These are phyloP conservation scores for Fusarium floridanum DNA, from an alignment of 2,329 filamentous ascomycete species.

Conservation along the genomic window DNA sequence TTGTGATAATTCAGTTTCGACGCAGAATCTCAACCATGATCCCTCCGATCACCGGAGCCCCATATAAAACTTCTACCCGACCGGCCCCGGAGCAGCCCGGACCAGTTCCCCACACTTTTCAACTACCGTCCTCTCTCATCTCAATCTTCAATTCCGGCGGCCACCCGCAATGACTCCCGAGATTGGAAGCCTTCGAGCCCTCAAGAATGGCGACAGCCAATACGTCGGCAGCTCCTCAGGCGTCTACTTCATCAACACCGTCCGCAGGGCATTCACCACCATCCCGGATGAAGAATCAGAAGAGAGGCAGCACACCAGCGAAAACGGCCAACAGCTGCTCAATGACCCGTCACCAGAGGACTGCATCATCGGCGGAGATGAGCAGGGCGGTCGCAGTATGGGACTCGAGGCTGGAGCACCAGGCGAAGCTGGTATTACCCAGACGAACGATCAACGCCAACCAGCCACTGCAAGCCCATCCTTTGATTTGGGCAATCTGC, in stretches of 20 bases:
- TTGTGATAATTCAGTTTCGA: not conserved
- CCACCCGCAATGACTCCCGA: not conserved
- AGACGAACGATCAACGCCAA: not conserved
- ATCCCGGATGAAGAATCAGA: slow-evolving; percentile 23
- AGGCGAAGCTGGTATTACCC: not conserved
- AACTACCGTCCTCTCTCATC: not conserved
- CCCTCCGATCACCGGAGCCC: not conserved
- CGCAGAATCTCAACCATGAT: not conserved
- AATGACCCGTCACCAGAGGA: slow-evolving; percentile 19
- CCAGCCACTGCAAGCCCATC: not conserved
- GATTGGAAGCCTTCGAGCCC: slow-evolving; percentile 25
- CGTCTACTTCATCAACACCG: slow-evolving; percentile 67
- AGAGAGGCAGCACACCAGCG: not conserved
- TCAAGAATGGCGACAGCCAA: slow-evolving; percentile 53
- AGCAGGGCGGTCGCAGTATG: slow-evolving; percentile 1
- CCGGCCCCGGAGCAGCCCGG: not conserved
- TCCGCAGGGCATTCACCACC: slow-evolving; percentile 62
- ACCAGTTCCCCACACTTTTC: not conserved
- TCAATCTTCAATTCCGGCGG: not conserved
- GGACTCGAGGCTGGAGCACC: not conserved
- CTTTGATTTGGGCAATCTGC: not conserved
- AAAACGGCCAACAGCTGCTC: slow-evolving; percentile 26
- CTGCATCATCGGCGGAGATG: slow-evolving; percentile 12
- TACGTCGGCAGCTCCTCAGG: slow-evolving; percentile 66
- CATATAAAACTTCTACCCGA: not conserved